phyloP scores from a whole-genome alignment of 768 basidiomycete species.

The Lactarius tabidus region DNA sequence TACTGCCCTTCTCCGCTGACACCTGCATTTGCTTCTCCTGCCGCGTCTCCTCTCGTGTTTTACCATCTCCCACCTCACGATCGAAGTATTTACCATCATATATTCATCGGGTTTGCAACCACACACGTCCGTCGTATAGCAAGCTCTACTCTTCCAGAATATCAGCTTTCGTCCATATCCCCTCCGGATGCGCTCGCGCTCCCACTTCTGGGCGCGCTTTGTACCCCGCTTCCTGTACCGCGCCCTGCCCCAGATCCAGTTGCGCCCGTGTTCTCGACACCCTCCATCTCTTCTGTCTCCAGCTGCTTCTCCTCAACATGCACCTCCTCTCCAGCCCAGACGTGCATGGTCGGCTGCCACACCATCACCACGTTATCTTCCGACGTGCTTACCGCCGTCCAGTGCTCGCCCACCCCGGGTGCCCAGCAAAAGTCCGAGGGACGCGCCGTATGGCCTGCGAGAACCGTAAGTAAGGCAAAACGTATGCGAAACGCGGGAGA shows the following conservation, averaged over 20 bases:
- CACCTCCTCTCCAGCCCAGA: slow-evolving; percentile 89
- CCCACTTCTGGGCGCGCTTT: slow-evolving; percentile 60
- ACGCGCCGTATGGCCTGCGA: slow-evolving; percentile 79
- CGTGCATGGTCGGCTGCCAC: slow-evolving; percentile 94
- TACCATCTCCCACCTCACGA: neutral
- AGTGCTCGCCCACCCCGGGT: slow-evolving; percentile 73
- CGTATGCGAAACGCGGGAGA: neutral
- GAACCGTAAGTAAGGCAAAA: slow-evolving; percentile 7
- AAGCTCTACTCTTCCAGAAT: slow-evolving; percentile 2
- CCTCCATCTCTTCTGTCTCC: slow-evolving; percentile 77
- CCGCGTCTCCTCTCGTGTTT: neutral
- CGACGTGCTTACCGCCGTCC: slow-evolving; percentile 84
- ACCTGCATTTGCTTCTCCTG: neutral
- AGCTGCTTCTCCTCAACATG: slow-evolving; percentile 82
- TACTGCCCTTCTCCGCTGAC: neutral
- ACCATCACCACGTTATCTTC: slow-evolving; percentile 98
- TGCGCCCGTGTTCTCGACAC: slow-evolving; percentile 47
- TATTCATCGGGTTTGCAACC: slow-evolving; percentile 8
- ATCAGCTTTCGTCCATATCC: slow-evolving; percentile 36
- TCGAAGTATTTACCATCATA: slow-evolving; percentile 2
- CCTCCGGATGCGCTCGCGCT: slow-evolving; percentile 47
- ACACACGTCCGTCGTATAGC: slow-evolving; percentile 8
- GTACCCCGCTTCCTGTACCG: slow-evolving; percentile 32
- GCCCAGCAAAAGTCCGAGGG: slow-evolving; percentile 97
- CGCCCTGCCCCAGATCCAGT: slow-evolving; percentile 24